A percentile compares a stretch with the other conserved stretches of the same genome.
Evolutionary conservation across 108 stramenopile species (phyloP).

Genomic region (Cyclotella cryptica): DNA sequence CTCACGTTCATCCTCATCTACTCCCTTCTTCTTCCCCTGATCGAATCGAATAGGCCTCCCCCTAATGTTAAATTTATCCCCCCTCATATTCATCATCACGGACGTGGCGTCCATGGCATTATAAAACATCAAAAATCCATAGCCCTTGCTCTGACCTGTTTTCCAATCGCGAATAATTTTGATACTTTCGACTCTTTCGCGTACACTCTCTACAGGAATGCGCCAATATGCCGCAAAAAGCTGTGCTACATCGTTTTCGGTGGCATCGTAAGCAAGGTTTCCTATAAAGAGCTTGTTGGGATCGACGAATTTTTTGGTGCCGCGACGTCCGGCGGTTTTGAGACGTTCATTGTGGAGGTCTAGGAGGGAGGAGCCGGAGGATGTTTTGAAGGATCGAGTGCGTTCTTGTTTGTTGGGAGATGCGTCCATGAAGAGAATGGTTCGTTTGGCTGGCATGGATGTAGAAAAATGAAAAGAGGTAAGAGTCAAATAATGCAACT

Average conservation of each 20-base stretch:
- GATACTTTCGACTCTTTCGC: conserved; percentile 48
- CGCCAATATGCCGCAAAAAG: conserved; percentile 61
- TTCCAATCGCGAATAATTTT: conserved; percentile 85
- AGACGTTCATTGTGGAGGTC: conserved; percentile 51
- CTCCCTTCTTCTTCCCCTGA: conserved; percentile 52
- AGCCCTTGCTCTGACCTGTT: conserved; percentile 87
- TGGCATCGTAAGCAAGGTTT: conserved; percentile 52
- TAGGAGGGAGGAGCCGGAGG: conserved; percentile 29
- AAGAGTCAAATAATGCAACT: no score
- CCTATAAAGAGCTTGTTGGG: conserved; percentile 69
- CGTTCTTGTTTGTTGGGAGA: conserved; percentile 31
- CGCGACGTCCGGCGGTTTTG: conserved; percentile 67
- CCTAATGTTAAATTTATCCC: conserved; percentile 53
- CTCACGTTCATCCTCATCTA: conserved; percentile 20
- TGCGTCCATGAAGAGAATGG: conserved; percentile 22
- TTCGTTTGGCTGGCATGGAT: neutral
- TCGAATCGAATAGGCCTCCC: conserved; percentile 65
- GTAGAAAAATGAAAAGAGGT: neutral
- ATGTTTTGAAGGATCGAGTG: conserved; percentile 42
- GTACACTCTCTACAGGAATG: conserved; percentile 52
- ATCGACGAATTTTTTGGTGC: conserved; percentile 74
- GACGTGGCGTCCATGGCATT: conserved; percentile 85
- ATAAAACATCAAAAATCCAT: conserved; percentile 83
- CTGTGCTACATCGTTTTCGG: conserved; percentile 57
- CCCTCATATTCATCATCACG: conserved; percentile 70